Percentiles rank a stretch among this genome's conserved stretches.
Conservation (phyloP, 116 monocot species). For the Trichopus zeylanicus region DNA sequence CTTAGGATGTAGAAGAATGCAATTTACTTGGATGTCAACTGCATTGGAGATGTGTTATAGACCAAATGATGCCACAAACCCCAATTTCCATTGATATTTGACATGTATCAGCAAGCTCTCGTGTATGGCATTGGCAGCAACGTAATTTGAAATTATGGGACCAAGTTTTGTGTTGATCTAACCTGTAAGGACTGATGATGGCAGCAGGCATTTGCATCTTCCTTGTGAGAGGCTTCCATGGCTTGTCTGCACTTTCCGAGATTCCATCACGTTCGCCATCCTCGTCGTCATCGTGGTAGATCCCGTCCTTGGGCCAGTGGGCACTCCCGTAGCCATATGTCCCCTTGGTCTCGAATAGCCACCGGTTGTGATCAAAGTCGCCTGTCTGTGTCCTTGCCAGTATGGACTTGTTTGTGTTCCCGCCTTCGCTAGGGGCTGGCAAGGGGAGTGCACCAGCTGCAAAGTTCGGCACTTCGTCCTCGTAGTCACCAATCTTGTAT, state of each 20-base stretch:
- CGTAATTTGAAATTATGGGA: no score
- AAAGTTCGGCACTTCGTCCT: constrained; percentile 39
- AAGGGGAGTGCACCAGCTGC: constrained; percentile 37
- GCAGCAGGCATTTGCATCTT: constrained; percentile 57
- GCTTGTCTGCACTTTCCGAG: constrained; percentile 31
- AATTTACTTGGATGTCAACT: no score
- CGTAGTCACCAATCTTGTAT: constrained; percentile 56
- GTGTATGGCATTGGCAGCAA: no score
- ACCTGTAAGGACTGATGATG: constrained; percentile 87
- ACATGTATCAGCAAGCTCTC: no score
- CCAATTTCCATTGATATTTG: no score
- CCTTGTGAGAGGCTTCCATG: constrained; percentile 73
- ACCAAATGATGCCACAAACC: no score
- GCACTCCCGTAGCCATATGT: constrained; percentile 11
- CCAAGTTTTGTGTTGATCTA: neutral
- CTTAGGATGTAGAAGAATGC: neutral
- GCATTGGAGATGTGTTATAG: no score
- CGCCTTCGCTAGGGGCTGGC: constrained; percentile 39
- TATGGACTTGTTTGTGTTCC: constrained; percentile 49
- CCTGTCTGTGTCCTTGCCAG: constrained; percentile 20
- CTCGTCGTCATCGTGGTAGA: constrained; percentile 27
- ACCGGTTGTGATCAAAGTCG: constrained; percentile 18
- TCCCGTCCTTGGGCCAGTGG: constrained; percentile 7
- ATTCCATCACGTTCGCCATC: constrained; percentile 20
- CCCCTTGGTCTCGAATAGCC: constrained; percentile 11